Base-by-base conservation (phyloP, 2,329 filamentous ascomycete genomes). In the Malbranchea zuffiana region DNA sequence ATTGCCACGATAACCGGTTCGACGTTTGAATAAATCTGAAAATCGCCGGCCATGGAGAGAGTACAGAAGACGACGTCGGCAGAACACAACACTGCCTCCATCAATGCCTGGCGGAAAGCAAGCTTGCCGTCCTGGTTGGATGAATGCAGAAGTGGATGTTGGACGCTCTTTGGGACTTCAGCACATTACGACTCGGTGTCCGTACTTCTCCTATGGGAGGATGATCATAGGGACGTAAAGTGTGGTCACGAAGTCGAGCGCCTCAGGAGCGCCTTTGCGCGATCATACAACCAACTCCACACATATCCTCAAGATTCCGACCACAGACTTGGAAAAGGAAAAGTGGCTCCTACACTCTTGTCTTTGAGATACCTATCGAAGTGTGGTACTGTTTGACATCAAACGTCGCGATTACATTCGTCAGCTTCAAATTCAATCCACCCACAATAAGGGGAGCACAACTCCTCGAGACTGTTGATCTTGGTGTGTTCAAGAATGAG, bases 331-430 rank as follows among this genome's bases (percentile, higher is more conserved):
- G 3, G 15, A 36, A 16, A 8, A 23, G 25, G 34, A 18, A 21
- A 7, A 37, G 23, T 21, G 17, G 4, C 13, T 37, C 34, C 24
- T 30, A 18, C 4, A 37, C 12, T n/a, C 6, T 37, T 6, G 23
- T 37, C n/a, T 37, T 37, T 16, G 34, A 37, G 24, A 4, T 37
- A 8, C 34, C 34, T 11, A 3, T 37, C n/a, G 34, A 37, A 25
- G 34, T 30, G 6, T 37, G 34, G 34, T 37, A 37, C 26, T 37
- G 34, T 20, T 30, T 37, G 13, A 16, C 11, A 12, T n/a, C 24
- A 15, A n/a, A 37, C 19, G 24, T 12, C 7, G 34, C 34, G 7
- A 28, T 37, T 20, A 16, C 12, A 12, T 29, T 30, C 13, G 1
- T 28, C 1, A 20, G 18, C 26, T 37, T 26, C 11, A 8, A 12